Evolutionary conservation across 2,329 filamentous ascomycete species (phyloP).

Genomic region (Clarireedia paspali): DNA sequence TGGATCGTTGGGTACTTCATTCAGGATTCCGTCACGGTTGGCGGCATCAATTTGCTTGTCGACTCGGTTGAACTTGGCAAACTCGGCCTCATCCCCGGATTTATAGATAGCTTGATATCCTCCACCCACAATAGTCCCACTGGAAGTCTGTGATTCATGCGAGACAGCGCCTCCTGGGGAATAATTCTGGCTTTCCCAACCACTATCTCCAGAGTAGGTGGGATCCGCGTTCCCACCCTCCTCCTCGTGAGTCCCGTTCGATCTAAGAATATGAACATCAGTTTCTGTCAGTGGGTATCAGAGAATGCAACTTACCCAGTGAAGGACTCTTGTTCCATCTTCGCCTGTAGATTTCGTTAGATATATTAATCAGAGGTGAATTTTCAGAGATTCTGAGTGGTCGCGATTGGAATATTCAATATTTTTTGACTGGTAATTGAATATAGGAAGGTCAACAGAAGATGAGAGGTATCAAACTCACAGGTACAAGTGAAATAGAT

Average conservation of each 20-base stretch:
- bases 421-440: not conserved
- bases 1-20: not conserved
- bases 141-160: not conserved
- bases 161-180: too few relatives aligned
- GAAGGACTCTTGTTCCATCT: not conserved
- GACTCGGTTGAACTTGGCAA: not conserved
- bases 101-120: not conserved
- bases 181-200: too few relatives aligned
- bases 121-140: not conserved
- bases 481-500: too few relatives aligned
- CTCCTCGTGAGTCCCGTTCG: too few relatives aligned
- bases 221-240: too few relatives aligned
- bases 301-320: too few relatives aligned
- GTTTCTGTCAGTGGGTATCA: too few relatives aligned
- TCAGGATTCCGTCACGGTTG: not conserved
- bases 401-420: not conserved
- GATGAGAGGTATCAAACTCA: not conserved
- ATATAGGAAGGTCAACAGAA: not conserved
- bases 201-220: too few relatives aligned
- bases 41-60: not conserved
- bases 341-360: not conserved
- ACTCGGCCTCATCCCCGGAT: not conserved
- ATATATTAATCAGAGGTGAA: not conserved
- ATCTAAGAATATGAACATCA: too few relatives aligned
- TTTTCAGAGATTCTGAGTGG: not conserved